Conservation (phyloP, 129 eudicot genomes). For the Apium graveolens region DNA sequence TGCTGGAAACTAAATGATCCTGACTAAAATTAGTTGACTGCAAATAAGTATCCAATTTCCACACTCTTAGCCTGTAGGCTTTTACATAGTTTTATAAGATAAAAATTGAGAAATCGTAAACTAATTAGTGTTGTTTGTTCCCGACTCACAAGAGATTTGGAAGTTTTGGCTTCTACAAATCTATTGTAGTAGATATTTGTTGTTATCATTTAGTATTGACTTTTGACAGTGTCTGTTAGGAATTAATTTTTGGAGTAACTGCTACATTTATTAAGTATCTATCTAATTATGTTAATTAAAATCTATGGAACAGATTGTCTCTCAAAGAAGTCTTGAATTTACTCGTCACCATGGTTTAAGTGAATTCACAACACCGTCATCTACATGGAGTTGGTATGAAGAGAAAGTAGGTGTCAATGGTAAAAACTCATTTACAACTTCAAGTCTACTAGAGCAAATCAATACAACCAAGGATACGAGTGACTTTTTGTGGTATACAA, state of each 20-base stretch:
- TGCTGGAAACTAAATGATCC: not conserved
- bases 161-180: not conserved
- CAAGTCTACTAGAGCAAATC: slow-evolving; percentile 60
- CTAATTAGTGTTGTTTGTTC: not conserved
- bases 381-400: slow-evolving; percentile 68
- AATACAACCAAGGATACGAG: slow-evolving; percentile 64
- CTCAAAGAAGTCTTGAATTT: slow-evolving; percentile 34
- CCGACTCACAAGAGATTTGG: not conserved
- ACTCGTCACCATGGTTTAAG: slow-evolving; percentile 20
- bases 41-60: not conserved
- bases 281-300: not conserved
- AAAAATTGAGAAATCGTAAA: not conserved
- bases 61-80: not conserved
- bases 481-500: slow-evolving; percentile 72
- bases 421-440: slow-evolving; percentile 39
- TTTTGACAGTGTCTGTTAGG: not conserved
- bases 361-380: slow-evolving; percentile 31
- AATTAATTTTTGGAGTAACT: not conserved
- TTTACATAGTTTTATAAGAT: not conserved
- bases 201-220: not conserved
- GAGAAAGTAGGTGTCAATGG: slow-evolving; percentile 54
- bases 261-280: not conserved
- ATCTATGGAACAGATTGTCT: slow-evolving; percentile 31
- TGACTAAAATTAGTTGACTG: no score
- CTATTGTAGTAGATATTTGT: not conserved